Evolutionary conservation across 495 filamentous ascomycete species (phyloP).

Genomic region (Neurospora discreta): DNA sequence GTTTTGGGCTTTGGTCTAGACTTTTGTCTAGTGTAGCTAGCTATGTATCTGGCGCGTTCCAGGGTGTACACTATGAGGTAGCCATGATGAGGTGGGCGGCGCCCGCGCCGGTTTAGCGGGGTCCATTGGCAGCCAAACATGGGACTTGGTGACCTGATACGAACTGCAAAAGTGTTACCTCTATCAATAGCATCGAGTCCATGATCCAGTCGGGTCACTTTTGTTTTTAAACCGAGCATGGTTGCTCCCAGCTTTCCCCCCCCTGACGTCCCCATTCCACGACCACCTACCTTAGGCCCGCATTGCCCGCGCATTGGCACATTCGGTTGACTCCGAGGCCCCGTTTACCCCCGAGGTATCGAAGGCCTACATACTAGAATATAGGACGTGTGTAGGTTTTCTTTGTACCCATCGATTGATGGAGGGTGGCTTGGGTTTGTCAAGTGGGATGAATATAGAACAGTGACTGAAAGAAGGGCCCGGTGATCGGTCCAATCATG

Average conservation of each 20-base stretch:
- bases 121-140: neutral
- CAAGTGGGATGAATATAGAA: neutral
- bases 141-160: neutral
- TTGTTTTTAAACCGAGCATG: neutral
- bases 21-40: neutral
- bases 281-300: neutral
- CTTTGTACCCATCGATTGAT: neutral
- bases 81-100: neutral
- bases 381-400: neutral
- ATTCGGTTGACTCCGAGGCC: neutral
- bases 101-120: neutral
- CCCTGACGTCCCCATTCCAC: neutral
- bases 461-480: neutral
- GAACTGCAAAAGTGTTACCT: neutral
- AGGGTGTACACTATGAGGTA: neutral
- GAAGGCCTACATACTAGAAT: too few relatives aligned
- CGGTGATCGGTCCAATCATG: neutral
- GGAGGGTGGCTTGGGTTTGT: neutral
- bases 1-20: neutral
- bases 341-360: neutral
- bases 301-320: neutral
- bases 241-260: neutral
- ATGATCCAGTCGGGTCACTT: neutral
- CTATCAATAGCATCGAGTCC: neutral
- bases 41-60: neutral